These are phyloP conservation scores for Diaporthe batatas DNA, from an alignment of 2,329 filamentous ascomycete genomes.

Conservation along the genomic window DNA sequence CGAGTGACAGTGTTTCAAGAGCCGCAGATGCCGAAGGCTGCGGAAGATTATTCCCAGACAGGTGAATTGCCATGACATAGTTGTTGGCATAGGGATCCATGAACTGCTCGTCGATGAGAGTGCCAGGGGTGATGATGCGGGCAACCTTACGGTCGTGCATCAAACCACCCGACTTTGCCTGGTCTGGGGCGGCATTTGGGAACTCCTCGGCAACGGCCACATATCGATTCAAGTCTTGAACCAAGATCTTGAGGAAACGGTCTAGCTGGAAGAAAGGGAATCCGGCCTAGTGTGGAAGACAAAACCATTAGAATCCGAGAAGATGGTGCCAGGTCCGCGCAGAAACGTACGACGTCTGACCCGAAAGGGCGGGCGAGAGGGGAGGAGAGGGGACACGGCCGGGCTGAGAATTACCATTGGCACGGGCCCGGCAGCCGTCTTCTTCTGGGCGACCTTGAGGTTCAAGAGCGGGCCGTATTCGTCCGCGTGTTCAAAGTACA, in stretches of 20 bases:
- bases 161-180: slow-evolving; percentile 80
- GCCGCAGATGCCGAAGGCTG: slow-evolving; percentile 8
- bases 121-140: slow-evolving; percentile 92
- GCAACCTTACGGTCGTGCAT: slow-evolving; percentile 88
- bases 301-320: slow-evolving; percentile 45
- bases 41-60: slow-evolving; percentile 49
- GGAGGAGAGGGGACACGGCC: slow-evolving; percentile 26
- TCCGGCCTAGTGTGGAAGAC: slow-evolving; percentile 72
- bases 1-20: slow-evolving; percentile 1
- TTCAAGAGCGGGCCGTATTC: slow-evolving; percentile 88
- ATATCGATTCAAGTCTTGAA: slow-evolving; percentile 90
- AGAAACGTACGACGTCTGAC: slow-evolving; percentile 40
- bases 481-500: slow-evolving; percentile 97
- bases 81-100: slow-evolving; percentile 96
- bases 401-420: slow-evolving; percentile 77
- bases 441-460: slow-evolving; percentile 86
- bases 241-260: slow-evolving; percentile 90
- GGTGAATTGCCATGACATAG: slow-evolving; percentile 86
- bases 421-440: slow-evolving; percentile 82
- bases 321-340: slow-evolving; percentile 14
- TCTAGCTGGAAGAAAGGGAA: slow-evolving; percentile 96
- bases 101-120: slow-evolving; percentile 96
- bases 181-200: slow-evolving; percentile 77
- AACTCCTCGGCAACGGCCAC: slow-evolving; percentile 97
- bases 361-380: slow-evolving; percentile 23